A percentile compares a stretch with the other conserved stretches of the same genome.
These are phyloP conservation scores for Metschnikowia arizonensis DNA, from an alignment of 805 yeast genomes.

Conservation along the genomic window DNA sequence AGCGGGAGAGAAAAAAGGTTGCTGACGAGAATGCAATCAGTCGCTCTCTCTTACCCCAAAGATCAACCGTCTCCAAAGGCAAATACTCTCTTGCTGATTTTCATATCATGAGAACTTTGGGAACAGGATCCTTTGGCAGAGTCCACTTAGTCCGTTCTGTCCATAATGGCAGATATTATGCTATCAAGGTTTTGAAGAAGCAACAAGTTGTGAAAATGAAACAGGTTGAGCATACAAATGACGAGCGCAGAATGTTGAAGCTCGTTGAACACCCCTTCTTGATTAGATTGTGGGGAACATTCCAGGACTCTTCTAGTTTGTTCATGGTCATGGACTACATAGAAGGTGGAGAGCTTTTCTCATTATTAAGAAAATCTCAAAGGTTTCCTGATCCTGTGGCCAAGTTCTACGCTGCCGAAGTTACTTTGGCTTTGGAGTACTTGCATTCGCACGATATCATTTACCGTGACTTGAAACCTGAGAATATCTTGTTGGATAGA, in stretches of 20 bases:
- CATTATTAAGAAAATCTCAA: conserved; percentile 52
- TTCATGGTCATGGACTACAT: conserved; percentile 65
- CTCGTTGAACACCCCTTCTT: conserved; percentile 58
- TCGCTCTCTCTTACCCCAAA: conserved; percentile 20
- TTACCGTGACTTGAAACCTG: conserved; percentile 60
- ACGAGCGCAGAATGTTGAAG: conserved; percentile 56
- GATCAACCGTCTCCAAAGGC: conserved; percentile 42
- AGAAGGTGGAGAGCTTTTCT: conserved; percentile 60
- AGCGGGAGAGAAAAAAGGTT: conserved; percentile 1
- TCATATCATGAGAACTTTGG: conserved; percentile 53
- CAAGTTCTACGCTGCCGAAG: conserved; percentile 62
- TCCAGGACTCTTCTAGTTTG: conserved; percentile 52
- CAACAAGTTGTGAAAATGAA: conserved; percentile 57
- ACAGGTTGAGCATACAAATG: conserved; percentile 62
- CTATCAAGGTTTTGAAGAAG: conserved; percentile 56
- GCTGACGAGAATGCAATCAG: conserved; percentile 16
- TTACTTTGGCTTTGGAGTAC: conserved; percentile 54
- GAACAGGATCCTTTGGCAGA: conserved; percentile 60
- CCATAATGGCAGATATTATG: conserved; percentile 57
- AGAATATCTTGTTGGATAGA: conserved; percentile 53
- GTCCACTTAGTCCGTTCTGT: conserved; percentile 56
- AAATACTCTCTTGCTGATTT: conserved; percentile 55
- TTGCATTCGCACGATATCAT: conserved; percentile 56
- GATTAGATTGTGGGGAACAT: conserved; percentile 66
- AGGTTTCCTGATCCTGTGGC: conserved; percentile 62